Evolutionary conservation across 202 grass and related monocot genomes (phyloP).

Genomic region (Elaeis oleifera): DNA sequence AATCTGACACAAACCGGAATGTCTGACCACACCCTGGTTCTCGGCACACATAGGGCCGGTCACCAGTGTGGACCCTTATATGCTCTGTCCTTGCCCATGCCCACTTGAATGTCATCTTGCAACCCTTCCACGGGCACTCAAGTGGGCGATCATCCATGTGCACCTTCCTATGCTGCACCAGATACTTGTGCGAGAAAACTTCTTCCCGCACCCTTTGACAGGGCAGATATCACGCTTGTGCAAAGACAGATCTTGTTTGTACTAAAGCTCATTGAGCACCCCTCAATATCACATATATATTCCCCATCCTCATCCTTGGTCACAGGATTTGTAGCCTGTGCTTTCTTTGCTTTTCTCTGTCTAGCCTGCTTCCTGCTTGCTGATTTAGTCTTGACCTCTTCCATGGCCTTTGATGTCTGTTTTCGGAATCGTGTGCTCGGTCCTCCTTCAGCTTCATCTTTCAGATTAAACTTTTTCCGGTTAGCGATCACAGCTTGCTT

Average conservation of each 20-base stretch:
- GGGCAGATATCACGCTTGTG: constrained; percentile 75
- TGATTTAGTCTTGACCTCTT: constrained; percentile 31
- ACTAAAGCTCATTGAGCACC: constrained; percentile 73
- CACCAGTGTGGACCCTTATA: constrained; percentile 88
- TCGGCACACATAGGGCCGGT: constrained; percentile 71
- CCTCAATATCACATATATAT: constrained; percentile 50
- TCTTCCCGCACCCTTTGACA: constrained; percentile 60
- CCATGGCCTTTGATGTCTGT: constrained; percentile 14
- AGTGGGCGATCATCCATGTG: constrained; percentile 71
- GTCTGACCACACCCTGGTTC: constrained; percentile 75
- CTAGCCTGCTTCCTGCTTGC: constrained; percentile 32
- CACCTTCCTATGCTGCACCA: constrained; percentile 81
- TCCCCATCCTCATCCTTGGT: constrained; percentile 26
- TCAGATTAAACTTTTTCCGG: constrained; percentile 24
- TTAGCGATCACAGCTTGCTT: neutral
- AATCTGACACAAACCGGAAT: constrained; percentile 92
- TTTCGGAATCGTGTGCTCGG: constrained; percentile 14
- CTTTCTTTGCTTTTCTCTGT: constrained; percentile 32
- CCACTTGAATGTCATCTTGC: constrained; percentile 89
- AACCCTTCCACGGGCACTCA: constrained; percentile 79
- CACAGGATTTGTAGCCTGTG: constrained; percentile 6
- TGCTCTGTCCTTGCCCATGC: constrained; percentile 90
- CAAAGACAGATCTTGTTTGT: constrained; percentile 53
- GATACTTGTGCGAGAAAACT: constrained; percentile 91
- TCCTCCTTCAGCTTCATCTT: constrained; percentile 30